phyloP scores from a whole-genome alignment of 139 green algal species.

The Yamagishiella unicocca region DNA sequence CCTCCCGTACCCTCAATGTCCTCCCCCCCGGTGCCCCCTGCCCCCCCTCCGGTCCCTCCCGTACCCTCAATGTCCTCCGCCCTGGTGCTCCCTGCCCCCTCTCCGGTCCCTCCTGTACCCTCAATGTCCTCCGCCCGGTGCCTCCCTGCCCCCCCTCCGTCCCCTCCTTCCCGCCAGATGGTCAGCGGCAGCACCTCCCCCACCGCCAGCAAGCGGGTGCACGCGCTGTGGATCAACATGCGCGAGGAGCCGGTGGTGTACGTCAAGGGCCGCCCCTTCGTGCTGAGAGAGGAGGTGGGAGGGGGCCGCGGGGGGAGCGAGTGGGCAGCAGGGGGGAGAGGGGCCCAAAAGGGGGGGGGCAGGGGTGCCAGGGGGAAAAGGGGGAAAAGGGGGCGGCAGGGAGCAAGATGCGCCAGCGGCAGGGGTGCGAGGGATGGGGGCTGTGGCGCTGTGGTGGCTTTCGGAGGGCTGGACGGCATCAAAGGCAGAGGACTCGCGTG shows the following conservation, averaged over 20 bases:
- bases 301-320: neutral
- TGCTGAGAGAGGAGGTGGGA: constrained; percentile 90
- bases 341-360: neutral
- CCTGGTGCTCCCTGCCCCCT: neutral
- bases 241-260: constrained; percentile 96
- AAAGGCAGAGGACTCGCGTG: too few relatives aligned
- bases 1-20: neutral
- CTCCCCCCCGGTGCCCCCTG: neutral
- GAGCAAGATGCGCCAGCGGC: neutral
- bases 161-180: neutral
- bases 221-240: constrained; percentile 95
- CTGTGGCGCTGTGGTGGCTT: too few relatives aligned
- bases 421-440: neutral
- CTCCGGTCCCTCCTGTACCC: neutral
- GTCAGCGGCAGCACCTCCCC: constrained; percentile 48
- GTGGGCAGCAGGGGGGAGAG: neutral
- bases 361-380: neutral
- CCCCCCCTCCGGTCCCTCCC: neutral
- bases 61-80: too few relatives aligned
- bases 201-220: constrained; percentile 52
- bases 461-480: too few relatives aligned
- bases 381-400: neutral
- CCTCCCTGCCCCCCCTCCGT: neutral
- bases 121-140: too few relatives aligned
- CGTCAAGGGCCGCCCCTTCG: constrained; percentile 93